These are phyloP conservation scores for Pythium volutum DNA, from an alignment of 352 stramenopile genomes.

Conservation along the genomic window DNA sequence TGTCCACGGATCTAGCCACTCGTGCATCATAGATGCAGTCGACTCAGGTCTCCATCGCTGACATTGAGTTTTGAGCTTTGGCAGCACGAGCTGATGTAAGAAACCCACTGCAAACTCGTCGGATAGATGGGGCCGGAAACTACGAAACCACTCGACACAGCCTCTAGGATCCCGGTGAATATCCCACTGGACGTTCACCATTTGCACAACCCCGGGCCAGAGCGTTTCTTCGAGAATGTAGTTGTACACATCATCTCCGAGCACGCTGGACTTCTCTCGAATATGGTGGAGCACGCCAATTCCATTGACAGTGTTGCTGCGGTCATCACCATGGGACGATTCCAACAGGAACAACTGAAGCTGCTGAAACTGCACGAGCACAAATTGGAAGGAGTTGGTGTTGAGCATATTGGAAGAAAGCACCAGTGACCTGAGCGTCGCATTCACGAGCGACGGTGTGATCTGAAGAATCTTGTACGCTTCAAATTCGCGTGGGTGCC, in stretches of 20 bases:
- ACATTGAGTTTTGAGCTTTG: conserved; percentile 69
- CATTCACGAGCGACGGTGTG: conserved; percentile 62
- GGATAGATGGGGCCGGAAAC: conserved; percentile 55
- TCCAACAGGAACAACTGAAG: conserved; percentile 66
- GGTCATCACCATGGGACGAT: conserved; percentile 20
- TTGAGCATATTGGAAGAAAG: conserved; percentile 40
- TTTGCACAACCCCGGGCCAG: conserved; percentile 66
- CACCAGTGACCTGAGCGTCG: conserved; percentile 51
- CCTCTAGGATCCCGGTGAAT: conserved; percentile 31
- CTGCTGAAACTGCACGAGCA: conserved; percentile 49
- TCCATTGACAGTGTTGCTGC: not conserved
- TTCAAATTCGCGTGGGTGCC: conserved; percentile 69
- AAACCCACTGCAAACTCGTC: conserved; percentile 48
- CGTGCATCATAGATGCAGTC: conserved; percentile 57
- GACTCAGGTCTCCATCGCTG: conserved; percentile 50
- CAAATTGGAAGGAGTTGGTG: conserved; percentile 17
- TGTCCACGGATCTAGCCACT: conserved; percentile 78
- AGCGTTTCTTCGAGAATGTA: conserved; percentile 73
- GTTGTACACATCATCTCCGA: conserved; percentile 73
- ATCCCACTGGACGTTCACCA: conserved; percentile 66
- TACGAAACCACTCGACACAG: conserved; percentile 43
- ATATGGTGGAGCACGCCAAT: conserved; percentile 59
- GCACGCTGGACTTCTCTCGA: conserved; percentile 50
- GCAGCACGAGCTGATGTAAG: conserved; percentile 58
- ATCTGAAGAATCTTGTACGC: conserved; percentile 69